phyloP scores from a whole-genome alignment of 2,329 filamentous ascomycete genomes.

The Ilyonectria robusta region DNA sequence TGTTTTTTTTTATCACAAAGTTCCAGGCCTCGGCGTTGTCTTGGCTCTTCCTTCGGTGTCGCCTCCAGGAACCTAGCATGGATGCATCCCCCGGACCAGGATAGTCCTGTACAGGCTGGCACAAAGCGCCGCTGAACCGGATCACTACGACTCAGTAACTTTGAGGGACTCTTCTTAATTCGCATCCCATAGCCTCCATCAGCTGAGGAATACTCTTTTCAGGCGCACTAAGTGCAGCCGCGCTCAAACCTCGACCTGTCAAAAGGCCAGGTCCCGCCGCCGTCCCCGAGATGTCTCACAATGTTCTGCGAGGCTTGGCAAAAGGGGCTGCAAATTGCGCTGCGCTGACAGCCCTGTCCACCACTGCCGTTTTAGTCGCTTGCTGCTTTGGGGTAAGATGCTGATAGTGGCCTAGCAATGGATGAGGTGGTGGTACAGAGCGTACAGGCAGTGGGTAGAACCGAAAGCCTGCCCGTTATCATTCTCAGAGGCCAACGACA shows the following conservation, averaged over 20 bases:
- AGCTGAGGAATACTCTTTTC: neutral
- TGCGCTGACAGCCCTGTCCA: slow-evolving; percentile 30
- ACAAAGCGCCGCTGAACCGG: slow-evolving; percentile 7
- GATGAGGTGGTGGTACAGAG: neutral
- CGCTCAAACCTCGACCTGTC: slow-evolving; percentile 25
- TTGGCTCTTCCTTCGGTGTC: slow-evolving; percentile 15
- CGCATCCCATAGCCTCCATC: neutral
- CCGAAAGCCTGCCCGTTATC: slow-evolving; percentile 1
- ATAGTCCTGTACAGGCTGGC: slow-evolving; percentile 2
- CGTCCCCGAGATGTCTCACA: slow-evolving; percentile 35
- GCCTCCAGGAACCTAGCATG: slow-evolving; percentile 15
- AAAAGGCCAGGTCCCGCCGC: slow-evolving; percentile 33
- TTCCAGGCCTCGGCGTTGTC: slow-evolving; percentile 20
- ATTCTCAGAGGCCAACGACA: neutral
- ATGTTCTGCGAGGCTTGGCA: slow-evolving; percentile 34
- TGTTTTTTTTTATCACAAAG: slow-evolving; percentile 18
- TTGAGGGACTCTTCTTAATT: neutral
- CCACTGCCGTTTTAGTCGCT: neutral
- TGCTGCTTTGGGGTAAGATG: too few relatives aligned
- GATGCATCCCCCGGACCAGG: slow-evolving; percentile 5
- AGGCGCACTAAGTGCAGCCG: slow-evolving; percentile 10
- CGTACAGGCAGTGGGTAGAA: slow-evolving; percentile 6
- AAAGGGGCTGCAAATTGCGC: slow-evolving; percentile 42
- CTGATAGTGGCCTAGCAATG: neutral
- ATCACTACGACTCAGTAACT: neutral